Percentiles rank a stretch among this genome's conserved stretches.
phyloP scores from a whole-genome alignment of 495 filamentous ascomycete genomes.

The Talaromyces nanjingensis region DNA sequence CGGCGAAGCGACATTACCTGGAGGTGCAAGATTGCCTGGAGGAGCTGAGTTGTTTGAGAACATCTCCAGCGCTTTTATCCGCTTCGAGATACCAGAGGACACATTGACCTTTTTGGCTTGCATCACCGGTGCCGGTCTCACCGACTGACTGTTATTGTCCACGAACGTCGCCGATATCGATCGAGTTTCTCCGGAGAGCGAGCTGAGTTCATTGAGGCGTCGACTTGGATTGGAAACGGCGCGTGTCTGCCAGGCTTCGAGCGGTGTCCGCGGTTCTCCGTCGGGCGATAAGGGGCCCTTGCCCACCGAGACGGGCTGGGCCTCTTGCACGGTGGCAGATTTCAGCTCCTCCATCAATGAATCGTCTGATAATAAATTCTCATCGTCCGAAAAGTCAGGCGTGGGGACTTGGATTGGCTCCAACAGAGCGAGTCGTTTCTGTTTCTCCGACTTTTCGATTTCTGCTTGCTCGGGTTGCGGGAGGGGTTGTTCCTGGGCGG shows the following conservation, averaged over 20 bases:
- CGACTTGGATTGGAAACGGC: conserved; percentile 44
- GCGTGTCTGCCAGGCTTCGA: conserved; percentile 39
- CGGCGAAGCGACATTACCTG: not conserved
- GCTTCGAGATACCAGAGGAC: conserved; percentile 79
- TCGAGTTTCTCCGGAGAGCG: conserved; percentile 30
- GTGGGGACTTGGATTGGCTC: conserved; percentile 52
- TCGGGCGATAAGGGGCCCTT: conserved; percentile 73
- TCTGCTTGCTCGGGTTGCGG: not conserved
- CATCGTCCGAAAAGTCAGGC: conserved; percentile 52
- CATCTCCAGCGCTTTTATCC: conserved; percentile 81
- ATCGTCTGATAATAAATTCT: conserved; percentile 69
- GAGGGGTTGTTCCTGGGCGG: conserved; percentile 1
- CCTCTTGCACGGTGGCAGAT: conserved; percentile 74
- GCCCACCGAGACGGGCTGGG: conserved; percentile 72
- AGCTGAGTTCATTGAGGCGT: conserved; percentile 30
- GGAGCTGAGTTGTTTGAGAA: conserved; percentile 44
- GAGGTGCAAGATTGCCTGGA: conserved; percentile 16
- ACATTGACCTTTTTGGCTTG: conserved; percentile 71
- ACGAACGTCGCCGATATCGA: conserved; percentile 32
- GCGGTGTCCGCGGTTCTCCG: conserved; percentile 19
- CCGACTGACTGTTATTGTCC: conserved; percentile 19
- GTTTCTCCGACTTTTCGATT: conserved; percentile 20
- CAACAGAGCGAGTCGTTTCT: conserved; percentile 41
- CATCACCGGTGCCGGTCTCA: conserved; percentile 22
- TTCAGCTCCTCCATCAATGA: conserved; percentile 86